Evolutionary conservation across 352 stramenopile genomes (phyloP).

Genomic region (Thraustochytrium sp.): DNA sequence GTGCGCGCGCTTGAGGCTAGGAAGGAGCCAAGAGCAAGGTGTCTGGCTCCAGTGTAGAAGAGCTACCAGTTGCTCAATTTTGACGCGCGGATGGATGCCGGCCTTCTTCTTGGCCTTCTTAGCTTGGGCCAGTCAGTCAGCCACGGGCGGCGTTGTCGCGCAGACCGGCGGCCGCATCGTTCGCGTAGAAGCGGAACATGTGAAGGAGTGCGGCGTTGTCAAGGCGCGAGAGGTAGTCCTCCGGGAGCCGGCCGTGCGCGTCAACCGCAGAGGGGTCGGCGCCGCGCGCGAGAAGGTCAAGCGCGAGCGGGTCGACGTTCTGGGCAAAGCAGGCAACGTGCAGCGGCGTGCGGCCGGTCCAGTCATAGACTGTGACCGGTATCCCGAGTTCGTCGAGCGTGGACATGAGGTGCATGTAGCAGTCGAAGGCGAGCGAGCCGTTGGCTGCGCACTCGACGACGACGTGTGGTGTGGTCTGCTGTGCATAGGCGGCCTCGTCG

Average conservation of each 20-base stretch:
- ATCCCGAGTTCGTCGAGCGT: not conserved
- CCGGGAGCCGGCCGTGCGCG: not conserved
- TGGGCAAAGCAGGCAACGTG: conserved; percentile 25
- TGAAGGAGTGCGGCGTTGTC: not conserved
- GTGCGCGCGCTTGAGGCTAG: too few relatives aligned
- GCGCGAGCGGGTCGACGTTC: not conserved
- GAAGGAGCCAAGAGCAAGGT: too few relatives aligned
- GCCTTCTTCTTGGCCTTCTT: too few relatives aligned
- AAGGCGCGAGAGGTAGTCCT: not conserved
- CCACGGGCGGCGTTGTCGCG: too few relatives aligned
- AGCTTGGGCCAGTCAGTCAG: too few relatives aligned
- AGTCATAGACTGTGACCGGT: not conserved
- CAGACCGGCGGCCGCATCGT: not conserved
- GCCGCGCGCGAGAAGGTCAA: not conserved
- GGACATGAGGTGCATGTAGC: not conserved
- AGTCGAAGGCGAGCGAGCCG: not conserved
- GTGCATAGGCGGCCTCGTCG: not conserved
- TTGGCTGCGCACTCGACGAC: not conserved
- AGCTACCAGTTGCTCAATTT: too few relatives aligned
- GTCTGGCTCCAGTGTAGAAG: too few relatives aligned
- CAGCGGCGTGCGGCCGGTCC: not conserved
- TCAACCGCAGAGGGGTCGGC: not conserved
- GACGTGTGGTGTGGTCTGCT: not conserved
- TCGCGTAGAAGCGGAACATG: conserved; percentile 35
- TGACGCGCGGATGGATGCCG: too few relatives aligned